Base-by-base conservation (phyloP, 2,329 filamentous ascomycete genomes). In the Calonectria pauciramosa region DNA sequence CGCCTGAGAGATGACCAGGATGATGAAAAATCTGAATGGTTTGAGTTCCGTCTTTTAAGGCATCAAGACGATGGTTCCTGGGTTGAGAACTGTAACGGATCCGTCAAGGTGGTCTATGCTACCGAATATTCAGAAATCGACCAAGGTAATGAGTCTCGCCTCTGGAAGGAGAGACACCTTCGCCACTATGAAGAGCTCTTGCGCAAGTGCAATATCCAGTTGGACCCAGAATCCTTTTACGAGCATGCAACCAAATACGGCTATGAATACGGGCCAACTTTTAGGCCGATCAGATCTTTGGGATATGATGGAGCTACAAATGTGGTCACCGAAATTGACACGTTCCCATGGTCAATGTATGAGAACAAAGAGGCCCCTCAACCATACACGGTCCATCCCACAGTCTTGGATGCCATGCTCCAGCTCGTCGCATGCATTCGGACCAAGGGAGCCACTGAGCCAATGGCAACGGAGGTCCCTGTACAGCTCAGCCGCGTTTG, bases 311-410 rank as follows among this genome's bases (percentile, higher is more conserved):
- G 56, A 8, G 4, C 9, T 10, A 23, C 30, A 3, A 60, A 18
- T 26, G 34, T 60, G 9, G 32, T 36, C 8, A n/a, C 63, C 3
- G 38, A 49, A 20, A 20, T 49, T 3, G 30, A 66, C 23, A 51
- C 38, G 3, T 66, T 49, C 28, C 41, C 38, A 9, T 51, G 38
- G 38, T 9, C 26, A 20, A 49, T 10, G 5, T 51, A 49, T 26
- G 41, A 66, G 5, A 34, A 20, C 20, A 34, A 28, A 13, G 34
- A 67, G 8, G 49, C 56, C 32, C 26, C 30, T 7, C 69, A 67
- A 10, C 38, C 44, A 13, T 38, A 56, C 28, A 30, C 54, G 4
- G 20, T 69, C 38, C 65, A 73, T 41, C 71, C 71, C 26, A 69
- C 38, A 23, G 68, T 59, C 9, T 23, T 73, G 2, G 66, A 73